A percentile compares a stretch with the other conserved stretches of the same genome.
Evolutionary conservation across 2,329 filamentous ascomycete genomes (phyloP).

Genomic region (Volutella citrinella): DNA sequence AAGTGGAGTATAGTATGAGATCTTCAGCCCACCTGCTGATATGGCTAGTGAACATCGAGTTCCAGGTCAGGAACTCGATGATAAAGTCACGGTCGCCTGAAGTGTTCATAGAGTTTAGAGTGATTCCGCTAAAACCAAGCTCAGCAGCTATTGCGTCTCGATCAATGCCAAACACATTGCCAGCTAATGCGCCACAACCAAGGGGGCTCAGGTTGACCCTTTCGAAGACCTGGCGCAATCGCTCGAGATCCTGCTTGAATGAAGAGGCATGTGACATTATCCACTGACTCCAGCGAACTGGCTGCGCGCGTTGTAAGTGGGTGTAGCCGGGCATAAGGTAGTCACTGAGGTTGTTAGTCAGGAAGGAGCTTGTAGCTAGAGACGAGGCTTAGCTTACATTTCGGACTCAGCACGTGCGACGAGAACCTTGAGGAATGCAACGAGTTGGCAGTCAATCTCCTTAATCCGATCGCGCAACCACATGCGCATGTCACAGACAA

Average conservation of each 20-base stretch:
- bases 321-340: constrained; percentile 28
- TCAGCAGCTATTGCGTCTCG: constrained; percentile 73
- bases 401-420: constrained; percentile 54
- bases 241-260: constrained; percentile 24
- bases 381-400: constrained; percentile 22
- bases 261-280: constrained; percentile 20
- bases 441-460: constrained; percentile 65
- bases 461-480: constrained; percentile 78
- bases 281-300: constrained; percentile 22
- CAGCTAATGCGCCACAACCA: constrained; percentile 51
- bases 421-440: constrained; percentile 67
- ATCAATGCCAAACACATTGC: constrained; percentile 80
- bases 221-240: constrained; percentile 19
- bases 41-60: constrained; percentile 66
- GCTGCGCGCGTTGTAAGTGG: constrained; percentile 24
- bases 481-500: constrained; percentile 85
- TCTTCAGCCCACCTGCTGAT: constrained; percentile 72
- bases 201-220: constrained; percentile 25
- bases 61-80: constrained; percentile 66
- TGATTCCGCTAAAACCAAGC: constrained; percentile 58
- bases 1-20: constrained; percentile 53
- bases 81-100: constrained; percentile 72
- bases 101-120: constrained; percentile 56
- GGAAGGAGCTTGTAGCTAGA: constrained; percentile 15
- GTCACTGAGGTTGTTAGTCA: constrained; percentile 21